Conservation (phyloP, 805 yeast species). For the Huiozyma sinensis region DNA sequence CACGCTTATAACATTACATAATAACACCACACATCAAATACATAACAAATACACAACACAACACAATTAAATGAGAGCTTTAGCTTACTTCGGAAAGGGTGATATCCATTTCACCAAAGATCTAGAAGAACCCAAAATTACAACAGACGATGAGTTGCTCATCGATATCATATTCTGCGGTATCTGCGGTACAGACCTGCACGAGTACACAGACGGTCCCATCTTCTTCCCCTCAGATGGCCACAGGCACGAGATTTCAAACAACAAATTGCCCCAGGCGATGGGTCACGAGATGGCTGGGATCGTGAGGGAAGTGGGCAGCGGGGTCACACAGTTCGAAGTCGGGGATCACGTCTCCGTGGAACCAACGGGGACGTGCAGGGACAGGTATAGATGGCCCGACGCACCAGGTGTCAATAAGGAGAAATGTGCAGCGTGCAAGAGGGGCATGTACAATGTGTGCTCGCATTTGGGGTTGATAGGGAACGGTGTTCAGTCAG, state of each 20-base stretch:
- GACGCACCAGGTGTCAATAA: slow-evolving; percentile 22
- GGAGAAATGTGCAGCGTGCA: slow-evolving; percentile 39
- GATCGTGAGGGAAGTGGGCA: slow-evolving; percentile 35
- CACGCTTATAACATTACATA: too few relatives aligned
- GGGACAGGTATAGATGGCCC: slow-evolving; percentile 34
- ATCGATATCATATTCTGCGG: slow-evolving; percentile 45
- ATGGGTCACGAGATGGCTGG: slow-evolving; percentile 51
- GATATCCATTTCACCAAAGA: slow-evolving; percentile 34
- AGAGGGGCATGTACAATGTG: slow-evolving; percentile 40
- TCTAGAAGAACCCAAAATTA: slow-evolving; percentile 29
- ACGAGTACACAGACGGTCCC: slow-evolving; percentile 49
- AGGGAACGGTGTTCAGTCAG: slow-evolving; percentile 49
- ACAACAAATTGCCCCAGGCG: slow-evolving; percentile 33
- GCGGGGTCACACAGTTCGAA: slow-evolving; percentile 33
- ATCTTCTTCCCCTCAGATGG: slow-evolving; percentile 41
- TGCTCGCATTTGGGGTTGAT: slow-evolving; percentile 39
- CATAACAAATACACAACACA: slow-evolving; percentile 1
- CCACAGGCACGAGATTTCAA: slow-evolving; percentile 27
- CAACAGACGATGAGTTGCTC: slow-evolving; percentile 32
- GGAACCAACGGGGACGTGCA: slow-evolving; percentile 53
- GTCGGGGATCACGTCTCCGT: slow-evolving; percentile 52
- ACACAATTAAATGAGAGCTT: slow-evolving; percentile 33
- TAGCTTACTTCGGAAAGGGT: slow-evolving; percentile 37
- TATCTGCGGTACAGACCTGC: slow-evolving; percentile 54
- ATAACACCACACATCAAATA: background rate